phyloP scores from a whole-genome alignment of 2,329 filamentous ascomycete genomes.

The Penicillium expansum region DNA sequence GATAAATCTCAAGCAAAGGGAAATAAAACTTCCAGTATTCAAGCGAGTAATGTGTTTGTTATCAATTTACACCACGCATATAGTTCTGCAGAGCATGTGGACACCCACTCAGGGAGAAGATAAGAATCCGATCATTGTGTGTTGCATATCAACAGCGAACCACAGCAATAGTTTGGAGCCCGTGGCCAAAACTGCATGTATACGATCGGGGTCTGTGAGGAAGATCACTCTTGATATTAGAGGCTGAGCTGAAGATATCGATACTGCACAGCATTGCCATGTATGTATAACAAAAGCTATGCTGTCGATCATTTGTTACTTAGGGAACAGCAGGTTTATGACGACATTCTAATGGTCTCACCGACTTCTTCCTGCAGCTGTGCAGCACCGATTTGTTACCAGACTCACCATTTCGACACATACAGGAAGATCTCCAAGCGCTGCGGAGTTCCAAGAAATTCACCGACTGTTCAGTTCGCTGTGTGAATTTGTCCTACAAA shows the following conservation, averaged over 20 bases:
- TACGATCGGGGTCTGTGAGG: not conserved
- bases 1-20: not conserved
- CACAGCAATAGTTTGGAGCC: not conserved
- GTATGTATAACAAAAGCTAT: not conserved
- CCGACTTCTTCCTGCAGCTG: not conserved
- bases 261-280: not conserved
- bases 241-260: not conserved
- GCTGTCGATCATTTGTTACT: not conserved
- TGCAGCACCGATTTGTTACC: not conserved
- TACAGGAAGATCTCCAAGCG: not conserved
- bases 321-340: not conserved
- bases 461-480: not conserved
- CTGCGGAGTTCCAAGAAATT: not conserved
- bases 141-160: not conserved
- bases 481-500: not conserved
- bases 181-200: not conserved
- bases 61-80: not conserved
- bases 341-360: not conserved
- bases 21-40: not conserved
- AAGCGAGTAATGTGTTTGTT: not conserved
- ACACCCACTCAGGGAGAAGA: not conserved
- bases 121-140: not conserved
- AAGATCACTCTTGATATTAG: not conserved
- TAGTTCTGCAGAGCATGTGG: not conserved
- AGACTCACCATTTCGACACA: not conserved